Conservation (phyloP, 352 stramenopile genomes). For the Phytopythium oedochilum region DNA sequence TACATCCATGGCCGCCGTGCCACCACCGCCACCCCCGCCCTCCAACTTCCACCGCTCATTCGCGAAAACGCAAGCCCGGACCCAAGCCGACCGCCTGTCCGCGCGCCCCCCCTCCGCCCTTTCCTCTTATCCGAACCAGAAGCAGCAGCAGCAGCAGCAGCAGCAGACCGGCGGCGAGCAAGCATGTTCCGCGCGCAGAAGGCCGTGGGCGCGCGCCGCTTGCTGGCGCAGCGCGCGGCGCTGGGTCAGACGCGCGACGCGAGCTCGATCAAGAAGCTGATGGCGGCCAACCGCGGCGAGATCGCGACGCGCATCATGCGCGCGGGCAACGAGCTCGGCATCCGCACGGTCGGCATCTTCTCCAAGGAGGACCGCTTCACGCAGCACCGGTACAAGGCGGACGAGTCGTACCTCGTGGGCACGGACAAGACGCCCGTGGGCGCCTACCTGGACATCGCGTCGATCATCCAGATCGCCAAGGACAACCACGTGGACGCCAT, state of each 20-base stretch:
- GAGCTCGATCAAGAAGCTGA: conserved; percentile 92
- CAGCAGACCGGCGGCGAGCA: too few relatives aligned
- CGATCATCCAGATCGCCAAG: conserved; percentile 91
- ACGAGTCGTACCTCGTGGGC: conserved; percentile 94
- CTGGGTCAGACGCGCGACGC: conserved; percentile 38
- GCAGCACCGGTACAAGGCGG: conserved; percentile 96
- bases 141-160: too few relatives aligned
- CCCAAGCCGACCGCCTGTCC: neutral
- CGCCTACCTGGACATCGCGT: conserved; percentile 95
- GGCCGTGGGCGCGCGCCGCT: conserved; percentile 16
- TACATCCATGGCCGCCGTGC: neutral
- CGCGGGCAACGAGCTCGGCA: conserved; percentile 91
- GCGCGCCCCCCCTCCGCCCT: neutral
- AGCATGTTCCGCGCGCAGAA: conserved; percentile 43
- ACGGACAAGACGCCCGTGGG: conserved; percentile 89
- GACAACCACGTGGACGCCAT: conserved; percentile 93
- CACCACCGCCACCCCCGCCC: neutral
- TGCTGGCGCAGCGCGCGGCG: conserved; percentile 11
- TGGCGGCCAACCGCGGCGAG: conserved; percentile 98
- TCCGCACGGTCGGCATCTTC: conserved; percentile 90
- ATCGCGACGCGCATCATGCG: conserved; percentile 97
- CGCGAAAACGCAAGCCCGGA: neutral
- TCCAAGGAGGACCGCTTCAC: conserved; percentile 93
- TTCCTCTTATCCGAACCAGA: neutral
- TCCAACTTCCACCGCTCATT: neutral